A percentile compares a stretch with the other conserved stretches of the same genome.
These are phyloP conservation scores for Aspergillus nidulans DNA, from an alignment of 495 filamentous ascomycete genomes.

Conservation along the genomic window DNA sequence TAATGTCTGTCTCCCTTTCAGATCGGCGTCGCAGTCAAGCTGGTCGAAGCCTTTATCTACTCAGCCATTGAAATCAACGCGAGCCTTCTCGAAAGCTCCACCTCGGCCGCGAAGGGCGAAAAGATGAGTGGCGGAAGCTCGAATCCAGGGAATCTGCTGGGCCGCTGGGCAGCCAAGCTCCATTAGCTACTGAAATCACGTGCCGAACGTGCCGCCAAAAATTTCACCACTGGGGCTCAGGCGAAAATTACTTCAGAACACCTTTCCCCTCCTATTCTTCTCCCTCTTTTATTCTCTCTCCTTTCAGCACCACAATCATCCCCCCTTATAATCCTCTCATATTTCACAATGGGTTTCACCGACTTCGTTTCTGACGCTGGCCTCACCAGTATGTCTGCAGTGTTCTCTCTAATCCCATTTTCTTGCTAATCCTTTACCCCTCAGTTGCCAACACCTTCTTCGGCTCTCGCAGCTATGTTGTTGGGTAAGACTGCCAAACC, in stretches of 20 bases:
- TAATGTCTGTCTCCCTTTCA: background rate
- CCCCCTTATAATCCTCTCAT: conserved; percentile 19
- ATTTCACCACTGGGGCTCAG: conserved; percentile 31
- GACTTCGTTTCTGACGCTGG: conserved; percentile 87
- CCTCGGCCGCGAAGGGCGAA: conserved; percentile 5
- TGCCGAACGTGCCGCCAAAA: conserved; percentile 29
- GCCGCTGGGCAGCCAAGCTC: conserved; percentile 25
- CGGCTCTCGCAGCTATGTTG: conserved; percentile 85
- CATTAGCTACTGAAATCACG: conserved; percentile 32
- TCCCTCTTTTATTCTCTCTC: conserved; percentile 21
- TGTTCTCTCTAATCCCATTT: conserved; percentile 17
- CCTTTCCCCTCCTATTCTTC: conserved; percentile 19
- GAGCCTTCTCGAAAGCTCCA: conserved; percentile 46
- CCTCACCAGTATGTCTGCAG: conserved; percentile 64
- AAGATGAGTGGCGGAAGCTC: conserved; percentile 33
- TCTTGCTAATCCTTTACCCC: conserved; percentile 35
- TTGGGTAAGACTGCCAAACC: conserved; percentile 72
- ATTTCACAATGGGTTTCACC: conserved; percentile 84
- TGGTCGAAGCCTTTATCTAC: conserved; percentile 19
- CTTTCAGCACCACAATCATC: conserved; percentile 15
- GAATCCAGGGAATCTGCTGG: conserved; percentile 11
- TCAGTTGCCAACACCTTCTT: conserved; percentile 91
- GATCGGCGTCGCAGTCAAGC: background rate
- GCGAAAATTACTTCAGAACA: conserved; percentile 23
- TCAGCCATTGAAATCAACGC: conserved; percentile 22